phyloP scores from a whole-genome alignment of 1,284 basidiomycete species.

The Sporisorium iseilematis-ciliati region DNA sequence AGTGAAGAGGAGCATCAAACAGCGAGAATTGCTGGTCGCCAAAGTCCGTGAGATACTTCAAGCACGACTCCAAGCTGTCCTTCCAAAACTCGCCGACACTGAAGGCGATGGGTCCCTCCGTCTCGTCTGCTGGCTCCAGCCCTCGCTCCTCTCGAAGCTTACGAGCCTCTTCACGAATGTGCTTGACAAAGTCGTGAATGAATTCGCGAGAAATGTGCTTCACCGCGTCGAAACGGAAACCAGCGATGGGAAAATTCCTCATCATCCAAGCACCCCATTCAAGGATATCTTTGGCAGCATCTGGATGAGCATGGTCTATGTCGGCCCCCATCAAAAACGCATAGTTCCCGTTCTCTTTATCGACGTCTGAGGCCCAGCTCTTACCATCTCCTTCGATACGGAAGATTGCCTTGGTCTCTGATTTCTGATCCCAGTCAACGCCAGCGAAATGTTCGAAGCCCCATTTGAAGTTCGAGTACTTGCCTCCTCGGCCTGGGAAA shows the following conservation, averaged over 20 bases:
- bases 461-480: constrained; percentile 75
- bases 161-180: constrained; percentile 71
- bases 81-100: constrained; percentile 65
- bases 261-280: constrained; percentile 76
- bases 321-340: constrained; percentile 71
- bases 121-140: constrained; percentile 51
- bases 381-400: constrained; percentile 73
- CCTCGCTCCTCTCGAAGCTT: constrained; percentile 51
- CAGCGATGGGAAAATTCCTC: constrained; percentile 58
- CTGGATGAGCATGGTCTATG: constrained; percentile 86
- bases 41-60: constrained; percentile 70
- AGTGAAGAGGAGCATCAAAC: constrained; percentile 75
- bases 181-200: constrained; percentile 74
- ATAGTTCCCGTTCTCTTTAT: constrained; percentile 71
- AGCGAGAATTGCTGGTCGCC: constrained; percentile 74
- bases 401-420: constrained; percentile 77
- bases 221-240: constrained; percentile 65
- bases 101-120: constrained; percentile 53
- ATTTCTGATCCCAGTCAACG: constrained; percentile 85
- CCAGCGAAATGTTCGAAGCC: constrained; percentile 73
- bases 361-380: constrained; percentile 71
- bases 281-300: constrained; percentile 73
- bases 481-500: constrained; percentile 81
- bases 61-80: constrained; percentile 49
- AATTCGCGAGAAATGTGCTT: constrained; percentile 70